phyloP scores from a whole-genome alignment of 805 yeast species.

The Yamadazyma scolyti region DNA sequence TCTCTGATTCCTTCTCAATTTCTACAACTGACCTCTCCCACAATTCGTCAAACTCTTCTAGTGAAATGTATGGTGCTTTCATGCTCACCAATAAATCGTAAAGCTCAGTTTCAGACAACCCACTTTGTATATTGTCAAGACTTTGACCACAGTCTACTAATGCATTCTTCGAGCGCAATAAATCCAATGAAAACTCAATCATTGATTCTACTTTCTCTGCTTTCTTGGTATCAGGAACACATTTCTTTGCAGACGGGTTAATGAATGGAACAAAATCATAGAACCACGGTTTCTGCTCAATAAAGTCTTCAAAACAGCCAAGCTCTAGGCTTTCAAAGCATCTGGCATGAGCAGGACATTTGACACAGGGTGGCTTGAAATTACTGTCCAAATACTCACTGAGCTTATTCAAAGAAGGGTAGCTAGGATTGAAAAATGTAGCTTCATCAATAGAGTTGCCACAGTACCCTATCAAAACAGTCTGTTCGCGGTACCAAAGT shows the following conservation, averaged over 20 bases:
- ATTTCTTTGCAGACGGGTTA: conserved; percentile 45
- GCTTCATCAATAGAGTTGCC: conserved; percentile 53
- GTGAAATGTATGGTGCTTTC: conserved; percentile 46
- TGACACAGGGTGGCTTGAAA: conserved; percentile 60
- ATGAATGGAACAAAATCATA: conserved; percentile 58
- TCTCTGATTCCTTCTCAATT: conserved; percentile 63
- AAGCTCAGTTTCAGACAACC: conserved; percentile 47
- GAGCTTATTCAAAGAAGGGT: conserved; percentile 26
- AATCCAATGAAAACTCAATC: conserved; percentile 60
- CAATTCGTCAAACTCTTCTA: conserved; percentile 68
- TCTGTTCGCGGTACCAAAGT: conserved; percentile 65
- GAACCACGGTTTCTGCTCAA: conserved; percentile 50
- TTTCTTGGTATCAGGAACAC: conserved; percentile 72
- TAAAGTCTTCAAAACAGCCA: conserved; percentile 69
- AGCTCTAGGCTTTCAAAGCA: conserved; percentile 61
- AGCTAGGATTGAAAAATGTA: conserved; percentile 29
- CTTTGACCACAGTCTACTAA: conserved; percentile 52
- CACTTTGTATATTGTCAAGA: conserved; percentile 43
- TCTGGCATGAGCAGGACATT: conserved; percentile 78
- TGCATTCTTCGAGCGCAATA: conserved; percentile 69
- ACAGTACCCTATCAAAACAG: conserved; percentile 67
- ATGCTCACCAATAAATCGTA: conserved; percentile 47
- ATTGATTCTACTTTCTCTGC: conserved; percentile 65
- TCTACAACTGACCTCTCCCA: conserved; percentile 66
- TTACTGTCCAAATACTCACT: conserved; percentile 43